These are phyloP conservation scores for Magnolia kwangsiensis DNA, from an alignment of 164 flowering plant genomes.

Conservation along the genomic window DNA sequence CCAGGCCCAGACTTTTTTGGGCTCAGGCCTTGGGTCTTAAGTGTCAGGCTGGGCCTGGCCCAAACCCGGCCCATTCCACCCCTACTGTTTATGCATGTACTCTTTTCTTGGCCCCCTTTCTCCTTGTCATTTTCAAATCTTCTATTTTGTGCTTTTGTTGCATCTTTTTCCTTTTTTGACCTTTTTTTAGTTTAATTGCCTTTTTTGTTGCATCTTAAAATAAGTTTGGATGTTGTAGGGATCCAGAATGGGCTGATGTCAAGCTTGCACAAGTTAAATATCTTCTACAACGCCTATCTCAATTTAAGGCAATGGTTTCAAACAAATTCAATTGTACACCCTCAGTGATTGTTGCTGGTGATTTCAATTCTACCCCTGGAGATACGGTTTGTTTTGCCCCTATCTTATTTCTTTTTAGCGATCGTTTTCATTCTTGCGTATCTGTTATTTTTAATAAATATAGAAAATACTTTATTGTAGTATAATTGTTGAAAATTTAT, in stretches of 20 bases:
- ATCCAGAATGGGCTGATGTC: conserved; percentile 94
- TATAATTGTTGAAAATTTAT: neutral
- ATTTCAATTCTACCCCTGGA: conserved; percentile 94
- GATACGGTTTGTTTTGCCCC: conserved; percentile 53
- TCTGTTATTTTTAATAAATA: neutral
- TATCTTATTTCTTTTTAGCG: neutral
- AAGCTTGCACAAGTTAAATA: conserved; percentile 94
- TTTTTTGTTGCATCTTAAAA: neutral
- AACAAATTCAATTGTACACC: conserved; percentile 56
- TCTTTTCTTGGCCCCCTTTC: neutral
- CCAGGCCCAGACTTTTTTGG: no score
- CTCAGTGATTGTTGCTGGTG: conserved; percentile 74
- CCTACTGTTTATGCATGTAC: neutral
- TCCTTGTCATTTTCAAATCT: neutral
- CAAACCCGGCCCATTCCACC: no score
- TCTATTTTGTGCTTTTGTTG: neutral
- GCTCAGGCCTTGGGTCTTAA: no score
- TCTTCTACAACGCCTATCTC: conserved; percentile 60
- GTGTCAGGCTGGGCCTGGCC: no score
- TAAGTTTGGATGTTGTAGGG: conserved; percentile 40
- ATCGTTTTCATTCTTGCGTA: neutral
- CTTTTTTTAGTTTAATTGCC: neutral
- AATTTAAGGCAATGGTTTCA: conserved; percentile 49
- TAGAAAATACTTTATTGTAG: neutral
- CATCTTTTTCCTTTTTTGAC: no score